Conservation (phyloP, 495 filamentous ascomycete genomes). For the Tuber microsphaerosporum region DNA sequence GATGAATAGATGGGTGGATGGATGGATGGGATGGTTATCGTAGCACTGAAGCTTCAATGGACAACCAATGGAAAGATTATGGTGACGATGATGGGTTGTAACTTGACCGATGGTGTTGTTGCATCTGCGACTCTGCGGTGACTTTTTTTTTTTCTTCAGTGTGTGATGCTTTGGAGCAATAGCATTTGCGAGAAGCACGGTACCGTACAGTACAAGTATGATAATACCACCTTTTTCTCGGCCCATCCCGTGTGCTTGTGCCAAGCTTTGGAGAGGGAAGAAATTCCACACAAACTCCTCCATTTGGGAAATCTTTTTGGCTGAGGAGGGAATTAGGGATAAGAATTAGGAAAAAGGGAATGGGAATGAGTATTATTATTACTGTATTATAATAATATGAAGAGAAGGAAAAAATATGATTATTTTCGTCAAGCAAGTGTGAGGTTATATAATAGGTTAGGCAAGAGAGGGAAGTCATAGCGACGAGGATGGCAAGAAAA, state of each 20-base stretch:
- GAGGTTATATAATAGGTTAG: too few species aligned
- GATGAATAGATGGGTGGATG: not conserved
- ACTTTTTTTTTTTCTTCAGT: not conserved
- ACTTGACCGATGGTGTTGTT: not conserved
- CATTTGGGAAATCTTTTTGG: not conserved
- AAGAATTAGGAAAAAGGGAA: not conserved
- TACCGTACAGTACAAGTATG: too few species aligned
- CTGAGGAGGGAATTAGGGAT: not conserved
- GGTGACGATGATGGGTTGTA: not conserved
- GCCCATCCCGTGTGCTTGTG: conserved; percentile 2
- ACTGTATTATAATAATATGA: too few species aligned
- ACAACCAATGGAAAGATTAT: not conserved
- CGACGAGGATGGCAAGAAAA: not conserved
- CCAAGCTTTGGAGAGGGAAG: not conserved
- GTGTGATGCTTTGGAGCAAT: not conserved
- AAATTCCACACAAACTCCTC: not conserved
- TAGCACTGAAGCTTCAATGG: not conserved
- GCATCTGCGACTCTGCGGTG: not conserved
- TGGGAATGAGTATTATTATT: not conserved
- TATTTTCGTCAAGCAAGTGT: not conserved
- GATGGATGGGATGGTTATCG: not conserved
- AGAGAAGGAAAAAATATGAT: not conserved
- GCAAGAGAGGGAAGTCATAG: conserved; percentile 1
- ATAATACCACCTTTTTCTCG: not conserved
- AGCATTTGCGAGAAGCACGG: not conserved